phyloP scores from a whole-genome alignment of 148 eudicot genomes.

The Fagopyrum esculentum region DNA sequence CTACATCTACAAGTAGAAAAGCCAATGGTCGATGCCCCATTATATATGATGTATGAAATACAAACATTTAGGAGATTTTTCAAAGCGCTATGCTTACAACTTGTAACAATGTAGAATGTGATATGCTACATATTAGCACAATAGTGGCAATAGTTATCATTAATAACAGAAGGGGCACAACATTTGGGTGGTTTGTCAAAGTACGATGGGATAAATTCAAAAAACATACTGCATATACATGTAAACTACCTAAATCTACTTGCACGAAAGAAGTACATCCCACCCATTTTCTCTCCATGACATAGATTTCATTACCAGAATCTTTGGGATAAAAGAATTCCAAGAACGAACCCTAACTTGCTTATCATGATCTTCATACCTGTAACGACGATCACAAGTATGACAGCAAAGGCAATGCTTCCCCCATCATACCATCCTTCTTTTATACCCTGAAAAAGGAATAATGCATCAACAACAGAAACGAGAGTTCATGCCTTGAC shows the following conservation, averaged over 20 bases:
- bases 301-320: neutral
- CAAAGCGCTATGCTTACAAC: neutral
- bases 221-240: neutral
- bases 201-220: neutral
- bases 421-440: slow-evolving; percentile 58
- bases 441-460: slow-evolving; percentile 21
- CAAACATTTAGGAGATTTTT: neutral
- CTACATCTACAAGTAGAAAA: neutral
- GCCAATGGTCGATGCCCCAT: neutral
- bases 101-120: too few relatives aligned
- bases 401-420: slow-evolving; percentile 37
- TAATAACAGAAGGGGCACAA: too few relatives aligned
- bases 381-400: slow-evolving; percentile 51
- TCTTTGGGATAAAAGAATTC: neutral
- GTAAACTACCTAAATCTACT: neutral
- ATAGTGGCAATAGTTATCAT: too few relatives aligned
- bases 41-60: neutral
- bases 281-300: neutral
- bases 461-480: neutral
- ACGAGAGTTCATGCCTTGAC: neutral
- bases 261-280: neutral
- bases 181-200: too few relatives aligned
- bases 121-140: too few relatives aligned
- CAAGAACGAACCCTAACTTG: neutral
- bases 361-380: slow-evolving; percentile 34